Conservation (phyloP, 2,329 filamentous ascomycete genomes). For the Plenodomus tracheiphilus region DNA sequence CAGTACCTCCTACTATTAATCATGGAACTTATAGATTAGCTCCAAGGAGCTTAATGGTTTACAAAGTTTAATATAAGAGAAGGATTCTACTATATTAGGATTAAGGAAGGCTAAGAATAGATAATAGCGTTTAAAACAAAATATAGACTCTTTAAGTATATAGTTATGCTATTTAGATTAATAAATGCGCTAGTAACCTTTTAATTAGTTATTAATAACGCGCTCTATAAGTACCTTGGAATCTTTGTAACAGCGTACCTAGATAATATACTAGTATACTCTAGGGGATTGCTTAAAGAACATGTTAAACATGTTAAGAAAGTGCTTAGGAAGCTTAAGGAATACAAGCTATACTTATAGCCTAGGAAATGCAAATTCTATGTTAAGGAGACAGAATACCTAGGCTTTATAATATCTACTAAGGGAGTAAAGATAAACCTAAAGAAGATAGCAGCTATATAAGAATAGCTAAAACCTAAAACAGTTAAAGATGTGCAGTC, state of each 20-base stretch:
- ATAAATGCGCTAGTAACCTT: neutral
- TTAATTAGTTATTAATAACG: neutral
- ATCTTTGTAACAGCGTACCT: conserved; percentile 1
- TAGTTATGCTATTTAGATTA: neutral
- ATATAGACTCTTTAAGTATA: neutral
- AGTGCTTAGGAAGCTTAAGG: conserved; percentile 17
- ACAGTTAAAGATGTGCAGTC: conserved; percentile 16
- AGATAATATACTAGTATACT: conserved; percentile 8
- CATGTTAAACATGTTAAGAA: conserved; percentile 30
- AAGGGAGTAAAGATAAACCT: conserved; percentile 29
- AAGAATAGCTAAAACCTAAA: conserved; percentile 22
- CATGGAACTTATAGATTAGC: too few relatives aligned
- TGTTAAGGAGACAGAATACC: conserved; percentile 28
- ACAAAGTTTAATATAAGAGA: too few relatives aligned
- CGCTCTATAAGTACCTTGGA: neutral
- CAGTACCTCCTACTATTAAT: too few relatives aligned
- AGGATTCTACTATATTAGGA: too few relatives aligned
- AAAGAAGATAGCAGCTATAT: conserved; percentile 26
- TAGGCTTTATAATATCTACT: conserved; percentile 33
- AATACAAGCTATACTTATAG: conserved; percentile 20
- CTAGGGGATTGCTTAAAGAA: conserved; percentile 17
- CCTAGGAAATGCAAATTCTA: conserved; percentile 38
- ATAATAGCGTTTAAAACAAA: too few relatives aligned
- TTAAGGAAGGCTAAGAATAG: too few relatives aligned
- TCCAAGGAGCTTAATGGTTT: too few relatives aligned